phyloP scores from a whole-genome alignment of 129 eudicot genomes.

The Tanacetum coccineum region DNA sequence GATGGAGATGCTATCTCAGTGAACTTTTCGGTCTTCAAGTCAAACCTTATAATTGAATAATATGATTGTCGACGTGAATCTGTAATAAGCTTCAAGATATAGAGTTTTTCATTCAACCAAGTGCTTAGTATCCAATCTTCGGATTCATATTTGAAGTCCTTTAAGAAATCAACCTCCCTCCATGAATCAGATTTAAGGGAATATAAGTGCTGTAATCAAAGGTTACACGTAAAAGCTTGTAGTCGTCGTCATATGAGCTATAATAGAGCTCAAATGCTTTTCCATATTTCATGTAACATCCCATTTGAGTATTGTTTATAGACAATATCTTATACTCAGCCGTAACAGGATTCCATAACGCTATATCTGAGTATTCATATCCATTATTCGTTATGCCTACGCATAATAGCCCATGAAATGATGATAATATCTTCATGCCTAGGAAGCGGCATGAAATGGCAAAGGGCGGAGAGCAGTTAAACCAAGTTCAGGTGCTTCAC shows the following conservation, averaged over 20 bases:
- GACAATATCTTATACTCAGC: constrained; percentile 15
- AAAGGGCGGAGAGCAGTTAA: background rate
- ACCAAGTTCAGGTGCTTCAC: constrained; percentile 12
- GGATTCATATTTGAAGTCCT: background rate
- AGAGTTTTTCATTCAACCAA: constrained; percentile 7
- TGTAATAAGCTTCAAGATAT: background rate
- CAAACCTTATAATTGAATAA: background rate
- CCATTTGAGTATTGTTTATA: background rate
- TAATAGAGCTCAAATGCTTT: constrained; percentile 9
- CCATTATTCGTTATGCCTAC: background rate
- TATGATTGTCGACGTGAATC: background rate
- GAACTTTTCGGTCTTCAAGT: background rate
- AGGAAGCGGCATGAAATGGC: background rate
- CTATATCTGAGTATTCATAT: background rate
- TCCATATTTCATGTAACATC: background rate
- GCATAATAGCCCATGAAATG: constrained; percentile 17
- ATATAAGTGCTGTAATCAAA: background rate
- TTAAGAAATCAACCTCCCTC: background rate
- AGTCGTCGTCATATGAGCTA: constrained; percentile 9
- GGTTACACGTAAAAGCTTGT: constrained; percentile 15
- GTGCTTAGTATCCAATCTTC: background rate
- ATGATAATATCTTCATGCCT: background rate
- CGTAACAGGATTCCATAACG: constrained; percentile 14
- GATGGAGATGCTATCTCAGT: background rate
- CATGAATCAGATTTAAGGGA: constrained; percentile 12